Evolutionary conservation across 2,329 filamentous ascomycete genomes (phyloP).

Genomic region (Pestalotiopsis sp.): DNA sequence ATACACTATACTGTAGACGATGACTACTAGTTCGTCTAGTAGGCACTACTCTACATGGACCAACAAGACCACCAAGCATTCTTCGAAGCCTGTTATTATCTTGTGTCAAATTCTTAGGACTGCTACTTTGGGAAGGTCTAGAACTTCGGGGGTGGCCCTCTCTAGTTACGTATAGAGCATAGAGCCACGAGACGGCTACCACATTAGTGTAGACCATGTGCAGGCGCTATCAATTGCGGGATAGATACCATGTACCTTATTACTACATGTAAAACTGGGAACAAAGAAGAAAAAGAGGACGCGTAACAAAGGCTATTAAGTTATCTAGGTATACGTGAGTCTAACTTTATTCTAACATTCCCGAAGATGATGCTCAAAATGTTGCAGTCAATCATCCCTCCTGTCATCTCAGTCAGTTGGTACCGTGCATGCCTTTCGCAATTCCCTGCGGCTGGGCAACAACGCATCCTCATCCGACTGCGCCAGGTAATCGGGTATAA

Average conservation of each 20-base stretch:
- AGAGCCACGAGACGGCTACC: not conserved
- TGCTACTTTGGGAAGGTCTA: not conserved
- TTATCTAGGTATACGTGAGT: not conserved
- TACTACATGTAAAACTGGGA: not conserved
- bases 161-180: not conserved
- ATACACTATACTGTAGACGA: not conserved
- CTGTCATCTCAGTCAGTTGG: not conserved
- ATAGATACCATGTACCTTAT: not conserved
- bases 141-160: not conserved
- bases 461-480: not conserved
- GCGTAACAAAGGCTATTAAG: not conserved
- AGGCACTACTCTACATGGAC: not conserved
- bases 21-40: not conserved
- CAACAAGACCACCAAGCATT: not conserved
- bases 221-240: not conserved
- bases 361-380: not conserved
- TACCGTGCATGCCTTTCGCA: not conserved
- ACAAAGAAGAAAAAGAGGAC: not conserved
- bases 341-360: slow-evolving; percentile 1
- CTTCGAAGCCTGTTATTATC: not conserved
- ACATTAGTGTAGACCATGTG: not conserved
- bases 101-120: not conserved
- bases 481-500: not conserved
- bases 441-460: not conserved
- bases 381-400: not conserved